Percentiles rank a stretch among this genome's conserved stretches.
phyloP scores from a whole-genome alignment of 495 filamentous ascomycete species.

The Neurospora tetraspora region DNA sequence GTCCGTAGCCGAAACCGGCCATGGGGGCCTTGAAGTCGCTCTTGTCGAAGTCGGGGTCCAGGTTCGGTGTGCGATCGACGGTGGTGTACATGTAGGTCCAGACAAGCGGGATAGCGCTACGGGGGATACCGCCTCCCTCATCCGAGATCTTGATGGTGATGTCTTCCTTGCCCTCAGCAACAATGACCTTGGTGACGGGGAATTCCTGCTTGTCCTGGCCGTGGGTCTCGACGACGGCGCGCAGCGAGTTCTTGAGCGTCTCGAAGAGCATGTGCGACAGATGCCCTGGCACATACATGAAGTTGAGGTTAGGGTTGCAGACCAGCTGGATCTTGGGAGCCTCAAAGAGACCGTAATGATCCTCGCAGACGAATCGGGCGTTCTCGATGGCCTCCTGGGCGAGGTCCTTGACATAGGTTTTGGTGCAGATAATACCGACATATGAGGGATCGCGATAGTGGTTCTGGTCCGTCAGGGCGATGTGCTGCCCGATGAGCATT shows the following conservation, averaged over 20 bases:
- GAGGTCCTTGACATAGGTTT: constrained; percentile 91
- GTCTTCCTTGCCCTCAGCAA: constrained; percentile 94
- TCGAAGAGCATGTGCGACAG: constrained; percentile 98
- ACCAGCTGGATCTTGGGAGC: constrained; percentile 94
- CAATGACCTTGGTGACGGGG: constrained; percentile 91
- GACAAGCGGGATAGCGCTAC: constrained; percentile 84
- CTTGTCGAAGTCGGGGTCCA: constrained; percentile 97
- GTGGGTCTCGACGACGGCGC: constrained; percentile 92
- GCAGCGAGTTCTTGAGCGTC: constrained; percentile 94
- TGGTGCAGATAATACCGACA: constrained; percentile 97
- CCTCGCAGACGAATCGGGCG: constrained; percentile 94
- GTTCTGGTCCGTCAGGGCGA: constrained; percentile 87
- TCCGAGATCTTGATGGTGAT: constrained; percentile 98
- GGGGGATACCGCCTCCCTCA: constrained; percentile 90
- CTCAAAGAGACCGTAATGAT: constrained; percentile 97
- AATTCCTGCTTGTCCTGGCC: constrained; percentile 92
- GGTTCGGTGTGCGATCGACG: constrained; percentile 84
- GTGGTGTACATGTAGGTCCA: constrained; percentile 99
- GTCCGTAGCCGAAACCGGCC: constrained; percentile 94
- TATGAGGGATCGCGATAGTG: constrained; percentile 81
- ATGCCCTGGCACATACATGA: constrained; percentile 99
- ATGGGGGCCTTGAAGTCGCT: constrained; percentile 99
- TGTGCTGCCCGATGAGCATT: constrained; percentile 98
- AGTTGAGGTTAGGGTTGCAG: constrained; percentile 83
- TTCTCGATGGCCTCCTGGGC: constrained; percentile 97